Evolutionary conservation across 495 filamentous ascomycete genomes (phyloP), one percentile per base, ranked within the genome.

Genomic region (Clavariopsis aquatica): DNA sequence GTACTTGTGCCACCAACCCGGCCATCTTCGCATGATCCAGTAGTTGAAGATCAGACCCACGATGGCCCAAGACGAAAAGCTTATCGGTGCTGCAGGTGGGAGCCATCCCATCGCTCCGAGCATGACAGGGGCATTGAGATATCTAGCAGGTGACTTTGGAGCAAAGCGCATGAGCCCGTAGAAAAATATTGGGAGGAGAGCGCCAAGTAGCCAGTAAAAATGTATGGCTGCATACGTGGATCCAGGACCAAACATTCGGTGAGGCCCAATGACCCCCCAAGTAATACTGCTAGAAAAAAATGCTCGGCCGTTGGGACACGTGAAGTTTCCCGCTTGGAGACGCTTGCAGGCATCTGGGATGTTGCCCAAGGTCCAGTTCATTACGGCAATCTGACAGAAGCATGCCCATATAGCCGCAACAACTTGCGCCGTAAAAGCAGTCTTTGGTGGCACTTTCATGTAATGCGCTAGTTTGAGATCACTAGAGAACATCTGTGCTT

Each of bases 1-100:
- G 74, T 90, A 91, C 64, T 87, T 84, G 78, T 87, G 78, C 88
- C 87, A 90, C 88, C 87, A 90, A 31, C 87, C 87, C 31, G 79
- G 82, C 74, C 78, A 85, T 62, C 81, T 79, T 64, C 85, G 78
- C 41, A 83, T 79, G 62, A 90, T 83, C 55, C 75, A 83, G 71
- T 83, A 87, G 72, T 90, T 88, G 77, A 89, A 90, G 43, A 84
- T 46, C 55, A 82, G 79, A 2, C 88, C 88, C 20, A 88, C 82
- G 31, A 84, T 78, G n/a, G 84, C 86, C 87, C 87, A 90, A 64
- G 81, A 79, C 47, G 81, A 75, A 43, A 66, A 84, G 70, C 80
- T 84, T 10, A 84, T 74, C 0, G 81, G 81, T 0, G 82, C 83
- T 0, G 81, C 82, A 0, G 81, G 82, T 1, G 81, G 82, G 23